Conservation (phyloP, 2,329 filamentous ascomycete species). For the Sporothrix protearum region DNA sequence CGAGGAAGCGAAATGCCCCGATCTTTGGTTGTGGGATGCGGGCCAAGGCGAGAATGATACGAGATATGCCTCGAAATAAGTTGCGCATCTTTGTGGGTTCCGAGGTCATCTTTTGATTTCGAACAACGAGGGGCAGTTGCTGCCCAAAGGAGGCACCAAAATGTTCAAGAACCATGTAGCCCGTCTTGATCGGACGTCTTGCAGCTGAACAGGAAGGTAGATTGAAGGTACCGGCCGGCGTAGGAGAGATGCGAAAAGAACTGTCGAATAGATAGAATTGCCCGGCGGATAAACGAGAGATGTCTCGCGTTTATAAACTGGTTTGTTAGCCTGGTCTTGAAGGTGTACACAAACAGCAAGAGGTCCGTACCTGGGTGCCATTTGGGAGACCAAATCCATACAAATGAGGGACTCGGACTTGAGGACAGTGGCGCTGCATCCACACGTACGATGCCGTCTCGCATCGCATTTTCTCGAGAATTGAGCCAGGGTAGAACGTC, state of each 20-base stretch:
- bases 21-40: constrained; percentile 33
- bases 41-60: constrained; percentile 34
- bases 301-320: too few relatives aligned
- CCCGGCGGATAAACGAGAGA: too few relatives aligned
- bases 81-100: constrained; percentile 18
- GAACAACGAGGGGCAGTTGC: neutral
- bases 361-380: too few relatives aligned
- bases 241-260: too few relatives aligned
- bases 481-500: too few relatives aligned
- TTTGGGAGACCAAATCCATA: constrained; percentile 28
- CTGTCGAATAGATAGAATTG: too few relatives aligned
- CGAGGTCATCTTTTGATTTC: too few relatives aligned
- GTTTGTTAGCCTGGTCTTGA: too few relatives aligned
- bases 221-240: too few relatives aligned
- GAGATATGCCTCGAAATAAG: constrained; percentile 17
- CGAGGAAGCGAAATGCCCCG: constrained; percentile 30
- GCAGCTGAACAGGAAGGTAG: too few relatives aligned
- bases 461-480: constrained; percentile 36
- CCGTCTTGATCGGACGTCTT: too few relatives aligned
- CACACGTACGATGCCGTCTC: constrained; percentile 41
- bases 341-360: constrained; percentile 6
- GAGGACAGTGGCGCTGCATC: constrained; percentile 38
- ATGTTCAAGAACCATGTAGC: neutral
- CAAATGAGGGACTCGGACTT: constrained; percentile 38
- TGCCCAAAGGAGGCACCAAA: neutral